Evolutionary conservation across 1,139 yeast species (phyloP).

Genomic region (Kluyveromyces marxianus): DNA sequence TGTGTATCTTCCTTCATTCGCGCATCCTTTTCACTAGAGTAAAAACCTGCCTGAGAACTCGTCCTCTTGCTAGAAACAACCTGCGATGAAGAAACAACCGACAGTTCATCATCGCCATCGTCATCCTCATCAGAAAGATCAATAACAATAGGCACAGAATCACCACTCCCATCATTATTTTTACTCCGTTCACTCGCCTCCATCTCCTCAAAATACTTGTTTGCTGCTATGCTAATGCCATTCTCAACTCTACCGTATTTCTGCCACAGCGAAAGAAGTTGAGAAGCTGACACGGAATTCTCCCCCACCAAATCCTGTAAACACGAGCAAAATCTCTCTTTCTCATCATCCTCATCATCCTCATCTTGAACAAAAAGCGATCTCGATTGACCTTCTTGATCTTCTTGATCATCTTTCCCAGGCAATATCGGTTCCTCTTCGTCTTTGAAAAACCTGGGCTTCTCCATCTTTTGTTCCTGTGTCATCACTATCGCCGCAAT

Average conservation of each 20-base stretch:
- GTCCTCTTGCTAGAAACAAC: not conserved
- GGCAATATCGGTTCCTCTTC: not conserved
- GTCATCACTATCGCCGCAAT: not conserved
- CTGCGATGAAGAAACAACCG: not conserved
- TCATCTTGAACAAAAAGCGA: slow-evolving; percentile 1
- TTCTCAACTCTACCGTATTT: slow-evolving; percentile 10
- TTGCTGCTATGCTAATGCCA: slow-evolving; percentile 15
- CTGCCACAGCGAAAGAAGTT: slow-evolving; percentile 4
- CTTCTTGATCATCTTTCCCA: not conserved
- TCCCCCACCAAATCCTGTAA: not conserved
- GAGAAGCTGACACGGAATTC: not conserved
- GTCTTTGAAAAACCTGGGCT: not conserved
- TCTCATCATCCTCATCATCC: not conserved
- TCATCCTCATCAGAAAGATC: slow-evolving; percentile 1
- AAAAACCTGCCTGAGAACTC: slow-evolving; percentile 3
- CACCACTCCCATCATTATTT: slow-evolving; percentile 1
- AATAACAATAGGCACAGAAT: not conserved
- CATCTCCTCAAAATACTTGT: slow-evolving; percentile 6
- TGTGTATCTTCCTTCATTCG: not conserved
- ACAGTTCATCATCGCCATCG: not conserved
- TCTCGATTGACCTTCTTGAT: not conserved
- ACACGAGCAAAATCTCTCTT: not conserved
- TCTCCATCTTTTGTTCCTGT: not conserved
- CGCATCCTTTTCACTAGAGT: not conserved
- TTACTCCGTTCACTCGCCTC: not conserved